Evolutionary conservation across 176 grass and related monocot species (phyloP).

Genomic region (Carex scoparia): DNA sequence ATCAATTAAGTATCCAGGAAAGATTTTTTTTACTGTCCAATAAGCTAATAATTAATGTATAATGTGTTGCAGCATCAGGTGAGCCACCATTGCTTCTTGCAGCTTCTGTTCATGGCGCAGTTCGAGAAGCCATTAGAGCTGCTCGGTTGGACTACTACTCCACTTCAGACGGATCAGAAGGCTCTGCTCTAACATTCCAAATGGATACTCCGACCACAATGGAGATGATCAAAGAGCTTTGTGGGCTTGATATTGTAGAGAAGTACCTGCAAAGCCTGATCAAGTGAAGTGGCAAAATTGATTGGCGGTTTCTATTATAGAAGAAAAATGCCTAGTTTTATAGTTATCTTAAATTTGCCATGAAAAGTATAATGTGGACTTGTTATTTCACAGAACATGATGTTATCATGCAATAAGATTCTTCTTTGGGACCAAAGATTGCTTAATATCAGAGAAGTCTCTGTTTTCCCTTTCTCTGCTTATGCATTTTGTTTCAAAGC

Average conservation of each 20-base stretch:
- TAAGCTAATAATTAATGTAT: conserved; percentile 2
- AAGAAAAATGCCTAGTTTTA: background rate
- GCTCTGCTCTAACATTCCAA: conserved; percentile 36
- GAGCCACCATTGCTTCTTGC: conserved; percentile 91
- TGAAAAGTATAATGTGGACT: background rate
- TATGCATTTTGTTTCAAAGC: too few relatives aligned
- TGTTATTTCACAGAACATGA: too few relatives aligned
- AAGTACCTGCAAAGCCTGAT: conserved; percentile 53
- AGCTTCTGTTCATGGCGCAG: conserved; percentile 67
- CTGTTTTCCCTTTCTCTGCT: too few relatives aligned
- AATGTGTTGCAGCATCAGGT: conserved; percentile 55
- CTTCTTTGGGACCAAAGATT: too few relatives aligned
- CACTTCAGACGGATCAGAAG: conserved; percentile 12
- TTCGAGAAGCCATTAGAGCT: conserved; percentile 62
- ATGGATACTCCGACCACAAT: conserved; percentile 66
- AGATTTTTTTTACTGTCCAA: background rate
- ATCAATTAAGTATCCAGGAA: background rate
- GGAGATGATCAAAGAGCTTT: conserved; percentile 69
- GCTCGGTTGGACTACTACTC: conserved; percentile 32
- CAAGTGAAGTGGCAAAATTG: background rate
- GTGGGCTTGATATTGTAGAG: conserved; percentile 71
- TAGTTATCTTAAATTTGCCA: background rate
- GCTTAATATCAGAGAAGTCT: too few relatives aligned
- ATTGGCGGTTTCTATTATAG: background rate
- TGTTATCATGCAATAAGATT: too few relatives aligned